Evolutionary conservation across 1,139 yeast species (phyloP).

Genomic region (Kodamaea alishanica): DNA sequence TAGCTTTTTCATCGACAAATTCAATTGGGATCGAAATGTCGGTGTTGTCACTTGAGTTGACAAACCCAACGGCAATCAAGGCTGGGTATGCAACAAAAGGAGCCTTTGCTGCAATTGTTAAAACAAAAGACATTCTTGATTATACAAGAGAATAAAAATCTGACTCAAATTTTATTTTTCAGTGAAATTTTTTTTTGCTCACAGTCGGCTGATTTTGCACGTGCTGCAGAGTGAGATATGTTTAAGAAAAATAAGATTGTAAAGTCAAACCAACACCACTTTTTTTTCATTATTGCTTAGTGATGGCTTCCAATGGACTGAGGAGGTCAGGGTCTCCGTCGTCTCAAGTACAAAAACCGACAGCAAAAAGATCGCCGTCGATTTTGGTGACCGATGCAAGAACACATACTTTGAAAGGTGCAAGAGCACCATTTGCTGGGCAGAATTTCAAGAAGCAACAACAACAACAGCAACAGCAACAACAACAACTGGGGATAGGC

Average conservation of each 20-base stretch:
- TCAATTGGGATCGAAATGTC: slow-evolving; percentile 55
- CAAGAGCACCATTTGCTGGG: slow-evolving; percentile 85
- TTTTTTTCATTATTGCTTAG: neutral
- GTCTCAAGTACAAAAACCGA: slow-evolving; percentile 39
- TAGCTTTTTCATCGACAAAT: slow-evolving; percentile 60
- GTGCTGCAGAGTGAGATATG: neutral
- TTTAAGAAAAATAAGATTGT: neutral
- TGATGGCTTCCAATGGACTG: slow-evolving; percentile 1
- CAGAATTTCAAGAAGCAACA: slow-evolving; percentile 45
- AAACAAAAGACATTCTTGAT: slow-evolving; percentile 26
- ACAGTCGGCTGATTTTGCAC: neutral
- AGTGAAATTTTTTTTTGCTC: neutral
- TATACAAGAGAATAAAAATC: too few species aligned
- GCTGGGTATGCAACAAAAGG: slow-evolving; percentile 78
- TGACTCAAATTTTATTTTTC: neutral
- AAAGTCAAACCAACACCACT: neutral
- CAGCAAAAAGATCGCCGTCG: slow-evolving; percentile 89
- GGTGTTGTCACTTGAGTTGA: slow-evolving; percentile 49
- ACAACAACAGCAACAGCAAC: slow-evolving; percentile 20
- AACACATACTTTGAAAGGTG: slow-evolving; percentile 50
- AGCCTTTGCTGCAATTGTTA: slow-evolving; percentile 83
- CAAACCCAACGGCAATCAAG: slow-evolving; percentile 71
- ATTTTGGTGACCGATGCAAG: slow-evolving; percentile 89
- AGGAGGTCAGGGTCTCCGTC: slow-evolving; percentile 1
- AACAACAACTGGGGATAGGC: neutral